Base-by-base conservation (phyloP, 768 basidiomycete species). In the Mycena polygramma region DNA sequence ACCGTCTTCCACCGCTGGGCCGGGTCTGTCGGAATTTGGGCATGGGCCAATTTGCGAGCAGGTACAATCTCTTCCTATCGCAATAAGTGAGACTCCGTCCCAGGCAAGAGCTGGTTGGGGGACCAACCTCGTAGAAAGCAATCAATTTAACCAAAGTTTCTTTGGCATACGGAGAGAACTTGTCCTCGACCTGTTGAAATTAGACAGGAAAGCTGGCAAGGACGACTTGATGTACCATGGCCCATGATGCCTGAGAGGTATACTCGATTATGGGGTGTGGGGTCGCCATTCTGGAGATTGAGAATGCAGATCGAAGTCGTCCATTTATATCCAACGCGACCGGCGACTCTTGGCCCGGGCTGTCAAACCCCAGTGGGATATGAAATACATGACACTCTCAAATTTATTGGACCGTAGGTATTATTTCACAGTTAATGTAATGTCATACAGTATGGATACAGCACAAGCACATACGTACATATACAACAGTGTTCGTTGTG, bases 121-220 rank as follows among this genome's bases (percentile, higher is more conserved):
- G 36, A 45, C 84, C 66, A 69, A 94, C 96, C 84, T 95, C 90
- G 63, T 97, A 86, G 79, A 99, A 99, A 41, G 82, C 82, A 77
- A 97, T 88, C 58, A 99, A 88, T 76, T 92, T 96, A 45, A 89
- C 87, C 46, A 99, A 85, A 7, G 90, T 93, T 75, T 96, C 92
- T 81, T 96, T 97, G 24, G 92, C 98, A 75, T 88, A 94, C 9
- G 92, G 89, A 8, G 95, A 94, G 87, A 99, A 94, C 83, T 95
- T 96, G 87, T 94, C 92, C 83, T 97, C 94, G 68, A 97, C 83
- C 94, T 95, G 45, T 13, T 53, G 22, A 30, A 57, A 45, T 69
- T 52, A 59, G 58, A 30, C 10, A 36, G 20, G 24, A 41, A 57
- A 35, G 49, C 48, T 17, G 26, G 20, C 19, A 54, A 2, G 36